Evolutionary conservation across 169 alveolate species (phyloP).

Genomic region (Plasmodium cynomolgi): DNA sequence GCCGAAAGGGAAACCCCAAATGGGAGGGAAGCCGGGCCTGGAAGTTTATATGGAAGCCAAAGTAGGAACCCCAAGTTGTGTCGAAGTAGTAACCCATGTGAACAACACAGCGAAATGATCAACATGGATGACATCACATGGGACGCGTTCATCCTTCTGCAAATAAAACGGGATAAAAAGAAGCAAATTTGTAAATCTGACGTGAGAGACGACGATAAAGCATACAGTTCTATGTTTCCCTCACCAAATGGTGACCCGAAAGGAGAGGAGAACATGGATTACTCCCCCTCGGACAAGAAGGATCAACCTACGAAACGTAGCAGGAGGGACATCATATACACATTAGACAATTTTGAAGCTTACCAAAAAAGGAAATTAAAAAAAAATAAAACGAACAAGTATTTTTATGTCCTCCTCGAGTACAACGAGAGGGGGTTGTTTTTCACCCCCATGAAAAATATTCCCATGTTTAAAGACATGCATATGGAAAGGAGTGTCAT

Average conservation of each 20-base stretch:
- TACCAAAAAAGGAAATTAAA: conserved; percentile 17
- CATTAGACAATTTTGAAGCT: neutral
- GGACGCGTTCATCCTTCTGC: conserved; percentile 14
- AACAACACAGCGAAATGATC: neutral
- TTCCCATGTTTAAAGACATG: conserved; percentile 40
- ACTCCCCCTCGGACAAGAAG: neutral
- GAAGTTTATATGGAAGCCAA: neutral
- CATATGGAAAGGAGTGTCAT: conserved; percentile 6
- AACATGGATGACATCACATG: conserved; percentile 15
- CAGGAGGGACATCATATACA: neutral
- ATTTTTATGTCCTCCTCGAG: conserved; percentile 19
- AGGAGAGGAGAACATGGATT: neutral
- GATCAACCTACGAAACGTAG: neutral
- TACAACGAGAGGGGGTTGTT: conserved; percentile 30
- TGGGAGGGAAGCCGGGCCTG: neutral
- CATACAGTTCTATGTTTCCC: neutral
- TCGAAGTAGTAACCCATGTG: neutral
- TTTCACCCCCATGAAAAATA: conserved; percentile 36
- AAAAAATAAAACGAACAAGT: conserved; percentile 20
- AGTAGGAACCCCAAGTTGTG: neutral
- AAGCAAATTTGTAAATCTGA: neutral
- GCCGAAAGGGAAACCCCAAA: neutral
- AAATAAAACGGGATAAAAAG: conserved; percentile 12
- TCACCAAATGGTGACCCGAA: neutral
- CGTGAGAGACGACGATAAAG: neutral